These are phyloP conservation scores for Russula abietina DNA, from an alignment of 768 basidiomycete genomes.

Conservation along the genomic window DNA sequence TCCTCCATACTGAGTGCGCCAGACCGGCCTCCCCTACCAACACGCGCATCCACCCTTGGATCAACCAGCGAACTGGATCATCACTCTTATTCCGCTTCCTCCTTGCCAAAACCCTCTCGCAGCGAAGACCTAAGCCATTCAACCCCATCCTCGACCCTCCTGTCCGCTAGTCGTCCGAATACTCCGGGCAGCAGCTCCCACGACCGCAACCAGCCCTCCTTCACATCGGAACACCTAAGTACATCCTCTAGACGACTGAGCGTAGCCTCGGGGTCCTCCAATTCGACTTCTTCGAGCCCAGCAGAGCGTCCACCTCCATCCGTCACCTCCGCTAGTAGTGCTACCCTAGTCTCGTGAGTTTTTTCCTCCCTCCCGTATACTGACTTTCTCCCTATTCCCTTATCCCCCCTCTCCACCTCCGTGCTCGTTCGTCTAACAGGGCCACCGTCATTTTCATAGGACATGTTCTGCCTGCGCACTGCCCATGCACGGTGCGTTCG, in stretches of 20 bases:
- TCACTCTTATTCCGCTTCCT: conserved; percentile 28
- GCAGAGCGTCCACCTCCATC: conserved; percentile 40
- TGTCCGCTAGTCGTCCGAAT: conserved; percentile 51
- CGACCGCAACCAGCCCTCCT: conserved; percentile 44
- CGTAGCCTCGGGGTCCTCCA: conserved; percentile 45
- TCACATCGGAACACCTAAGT: conserved; percentile 46
- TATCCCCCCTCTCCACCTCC: not conserved
- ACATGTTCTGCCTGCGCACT: conserved; percentile 73
- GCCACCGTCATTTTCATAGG: conserved; percentile 33
- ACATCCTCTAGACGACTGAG: conserved; percentile 44
- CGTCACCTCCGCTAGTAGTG: conserved; percentile 51
- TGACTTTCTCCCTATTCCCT: not conserved
- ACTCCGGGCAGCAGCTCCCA: conserved; percentile 46
- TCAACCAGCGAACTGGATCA: conserved; percentile 49
- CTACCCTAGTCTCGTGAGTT: conserved; percentile 34
- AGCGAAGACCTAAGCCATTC: conserved; percentile 69
- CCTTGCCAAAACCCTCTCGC: conserved; percentile 43
- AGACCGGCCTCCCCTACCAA: conserved; percentile 52
- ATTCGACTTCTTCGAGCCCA: conserved; percentile 49
- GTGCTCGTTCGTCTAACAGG: conserved; percentile 3
- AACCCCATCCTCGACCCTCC: conserved; percentile 35
- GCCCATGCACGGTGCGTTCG: conserved; percentile 91
- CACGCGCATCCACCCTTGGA: conserved; percentile 59
- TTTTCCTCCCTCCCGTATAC: conserved; percentile 12
- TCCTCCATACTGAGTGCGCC: conserved; percentile 25